phyloP scores from a whole-genome alignment of 805 yeast genomes.

The Lipomyces chichibuensis region DNA sequence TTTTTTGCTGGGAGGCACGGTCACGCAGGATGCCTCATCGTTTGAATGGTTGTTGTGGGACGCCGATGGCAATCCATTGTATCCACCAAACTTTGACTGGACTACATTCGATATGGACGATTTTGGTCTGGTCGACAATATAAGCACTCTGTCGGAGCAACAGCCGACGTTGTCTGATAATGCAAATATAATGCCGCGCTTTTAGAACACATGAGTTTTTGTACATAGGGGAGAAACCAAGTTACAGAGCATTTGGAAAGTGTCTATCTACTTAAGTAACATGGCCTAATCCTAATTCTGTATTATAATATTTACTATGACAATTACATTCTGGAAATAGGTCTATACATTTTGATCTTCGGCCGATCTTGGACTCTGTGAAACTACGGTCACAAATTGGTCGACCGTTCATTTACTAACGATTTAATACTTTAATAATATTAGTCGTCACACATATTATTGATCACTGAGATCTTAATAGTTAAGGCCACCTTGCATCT shows the following conservation, averaged over 20 bases:
- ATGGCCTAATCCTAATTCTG: not conserved
- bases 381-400: too few relatives aligned
- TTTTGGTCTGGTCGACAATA: not conserved
- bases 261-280: not conserved
- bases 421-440: too few relatives aligned
- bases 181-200: not conserved
- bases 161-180: not conserved
- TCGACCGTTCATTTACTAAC: too few relatives aligned
- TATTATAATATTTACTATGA: not conserved
- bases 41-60: not conserved
- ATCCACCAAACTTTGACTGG: not conserved
- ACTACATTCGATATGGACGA: not conserved
- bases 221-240: not conserved
- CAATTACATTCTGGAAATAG: too few relatives aligned
- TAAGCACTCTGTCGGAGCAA: not conserved
- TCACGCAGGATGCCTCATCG: not conserved
- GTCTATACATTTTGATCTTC: too few relatives aligned
- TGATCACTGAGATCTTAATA: too few relatives aligned
- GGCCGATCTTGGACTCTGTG: too few relatives aligned
- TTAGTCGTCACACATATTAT: too few relatives aligned
- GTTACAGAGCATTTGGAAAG: not conserved
- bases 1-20: conserved; percentile 9
- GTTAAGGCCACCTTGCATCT: too few relatives aligned
- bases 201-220: not conserved
- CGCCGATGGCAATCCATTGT: not conserved